A percentile compares a stretch with the other conserved stretches of the same genome.
Conservation (phyloP, 768 basidiomycete genomes). For the Melanogaster broomeanus region DNA sequence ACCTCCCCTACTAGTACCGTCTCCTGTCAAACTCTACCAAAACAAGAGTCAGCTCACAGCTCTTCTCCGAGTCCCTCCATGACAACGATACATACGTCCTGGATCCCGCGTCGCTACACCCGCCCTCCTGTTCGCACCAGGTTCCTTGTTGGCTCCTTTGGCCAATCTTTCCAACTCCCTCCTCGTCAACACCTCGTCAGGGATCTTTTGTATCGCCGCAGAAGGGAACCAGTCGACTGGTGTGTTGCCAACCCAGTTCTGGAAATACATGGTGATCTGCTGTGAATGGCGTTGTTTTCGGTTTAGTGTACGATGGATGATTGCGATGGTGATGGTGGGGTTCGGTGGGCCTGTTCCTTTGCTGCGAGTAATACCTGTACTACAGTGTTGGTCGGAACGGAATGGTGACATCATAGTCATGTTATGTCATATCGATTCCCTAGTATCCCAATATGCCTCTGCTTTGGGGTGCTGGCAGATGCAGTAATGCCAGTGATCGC, state of each 20-base stretch:
- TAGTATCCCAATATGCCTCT: too few relatives aligned
- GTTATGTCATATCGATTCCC: background rate
- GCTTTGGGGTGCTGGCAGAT: too few relatives aligned
- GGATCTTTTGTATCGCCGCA: conserved; percentile 18
- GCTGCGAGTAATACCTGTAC: too few relatives aligned
- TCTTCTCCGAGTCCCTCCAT: too few relatives aligned
- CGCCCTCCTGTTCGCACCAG: conserved; percentile 30
- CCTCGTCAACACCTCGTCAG: conserved; percentile 24
- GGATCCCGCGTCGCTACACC: conserved; percentile 14
- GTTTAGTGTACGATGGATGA: background rate
- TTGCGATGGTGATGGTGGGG: background rate
- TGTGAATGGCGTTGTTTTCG: background rate
- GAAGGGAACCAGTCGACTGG: conserved; percentile 25
- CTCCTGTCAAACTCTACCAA: too few relatives aligned
- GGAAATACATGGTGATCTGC: conserved; percentile 13
- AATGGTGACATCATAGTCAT: conserved; percentile 10
- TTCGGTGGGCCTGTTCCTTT: too few relatives aligned
- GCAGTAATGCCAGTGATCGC: too few relatives aligned
- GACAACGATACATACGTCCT: too few relatives aligned
- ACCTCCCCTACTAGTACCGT: too few relatives aligned
- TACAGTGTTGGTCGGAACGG: background rate
- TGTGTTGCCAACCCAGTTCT: conserved; percentile 29
- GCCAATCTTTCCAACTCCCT: too few relatives aligned
- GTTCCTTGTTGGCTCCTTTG: conserved; percentile 9
- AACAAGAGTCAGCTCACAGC: too few relatives aligned